These are phyloP conservation scores for Turritis glabra DNA, from an alignment of 345 rosid genomes.

Conservation along the genomic window DNA sequence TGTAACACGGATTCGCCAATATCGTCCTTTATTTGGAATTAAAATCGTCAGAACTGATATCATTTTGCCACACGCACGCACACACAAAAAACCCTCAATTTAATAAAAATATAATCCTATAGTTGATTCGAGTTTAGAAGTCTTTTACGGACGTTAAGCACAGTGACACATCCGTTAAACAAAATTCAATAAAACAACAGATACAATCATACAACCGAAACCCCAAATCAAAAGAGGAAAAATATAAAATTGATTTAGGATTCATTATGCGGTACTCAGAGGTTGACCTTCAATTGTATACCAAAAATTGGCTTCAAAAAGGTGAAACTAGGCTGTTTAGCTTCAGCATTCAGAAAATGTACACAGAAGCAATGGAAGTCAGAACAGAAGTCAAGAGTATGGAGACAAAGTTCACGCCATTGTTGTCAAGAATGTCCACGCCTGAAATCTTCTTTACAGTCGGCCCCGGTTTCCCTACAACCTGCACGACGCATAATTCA, in stretches of 20 bases:
- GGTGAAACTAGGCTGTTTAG: too few relatives aligned
- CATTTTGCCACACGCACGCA: too few relatives aligned
- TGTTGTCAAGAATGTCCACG: conserved; percentile 82
- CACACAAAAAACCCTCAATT: too few relatives aligned
- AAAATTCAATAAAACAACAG: background rate
- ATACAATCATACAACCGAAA: background rate
- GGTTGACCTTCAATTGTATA: too few relatives aligned
- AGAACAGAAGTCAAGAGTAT: conserved; percentile 60
- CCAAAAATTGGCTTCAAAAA: background rate
- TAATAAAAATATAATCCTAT: too few relatives aligned
- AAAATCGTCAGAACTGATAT: background rate
- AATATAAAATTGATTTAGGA: background rate
- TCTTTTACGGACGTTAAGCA: background rate
- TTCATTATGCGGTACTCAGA: too few relatives aligned
- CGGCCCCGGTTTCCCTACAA: conserved; percentile 90
- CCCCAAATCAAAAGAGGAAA: background rate
- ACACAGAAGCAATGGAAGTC: conserved; percentile 57
- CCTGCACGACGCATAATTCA: conserved; percentile 43
- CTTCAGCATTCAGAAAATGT: conserved; percentile 61
- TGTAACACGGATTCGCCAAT: background rate
- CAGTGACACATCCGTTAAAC: background rate
- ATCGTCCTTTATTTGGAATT: background rate
- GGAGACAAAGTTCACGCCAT: conserved; percentile 83
- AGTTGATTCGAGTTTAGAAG: background rate
- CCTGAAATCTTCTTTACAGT: conserved; percentile 92